Percentiles rank a stretch among this genome's conserved stretches.
Evolutionary conservation across 305 asterid species (phyloP).

Genomic region (Striga hermonthica): DNA sequence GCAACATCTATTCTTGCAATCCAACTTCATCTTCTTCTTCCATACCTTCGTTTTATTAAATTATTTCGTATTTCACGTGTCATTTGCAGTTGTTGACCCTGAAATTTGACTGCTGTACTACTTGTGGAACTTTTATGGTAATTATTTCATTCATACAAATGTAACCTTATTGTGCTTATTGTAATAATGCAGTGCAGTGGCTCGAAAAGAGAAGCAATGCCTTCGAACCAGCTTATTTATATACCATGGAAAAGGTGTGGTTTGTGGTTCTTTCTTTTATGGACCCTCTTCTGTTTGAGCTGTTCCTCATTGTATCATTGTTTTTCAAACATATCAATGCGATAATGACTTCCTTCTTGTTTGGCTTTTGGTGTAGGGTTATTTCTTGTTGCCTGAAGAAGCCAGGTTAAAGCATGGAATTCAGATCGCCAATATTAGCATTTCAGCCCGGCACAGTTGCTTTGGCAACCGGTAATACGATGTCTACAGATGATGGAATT

Average conservation of each 20-base stretch:
- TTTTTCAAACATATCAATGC: slow-evolving; percentile 25
- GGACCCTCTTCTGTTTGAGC: slow-evolving; percentile 24
- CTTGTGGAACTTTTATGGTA: slow-evolving; percentile 18
- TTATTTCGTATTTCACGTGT: background rate
- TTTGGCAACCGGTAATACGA: slow-evolving; percentile 81
- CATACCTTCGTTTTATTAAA: background rate
- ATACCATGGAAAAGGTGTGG: slow-evolving; percentile 84
- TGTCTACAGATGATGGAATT: slow-evolving; percentile 27
- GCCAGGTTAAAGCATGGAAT: slow-evolving; percentile 78
- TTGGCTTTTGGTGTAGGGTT: slow-evolving; percentile 55
- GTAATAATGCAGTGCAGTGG: slow-evolving; percentile 76
- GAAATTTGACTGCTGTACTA: slow-evolving; percentile 19
- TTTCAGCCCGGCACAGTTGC: slow-evolving; percentile 85
- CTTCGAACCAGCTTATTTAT: slow-evolving; percentile 81
- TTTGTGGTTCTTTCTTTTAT: slow-evolving; percentile 18
- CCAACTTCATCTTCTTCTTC: slow-evolving; percentile 1
- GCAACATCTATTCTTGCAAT: background rate
- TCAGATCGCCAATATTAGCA: slow-evolving; percentile 65
- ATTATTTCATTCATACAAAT: slow-evolving; percentile 15
- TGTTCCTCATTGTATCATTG: slow-evolving; percentile 13
- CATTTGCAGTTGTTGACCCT: slow-evolving; percentile 19
- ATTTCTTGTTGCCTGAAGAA: slow-evolving; percentile 88
- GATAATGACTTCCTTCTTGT: background rate
- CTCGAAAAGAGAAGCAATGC: slow-evolving; percentile 89
- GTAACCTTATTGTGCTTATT: slow-evolving; percentile 40